Conservation (phyloP, 169 alveolate genomes). For the Eimeria necatrix region DNA sequence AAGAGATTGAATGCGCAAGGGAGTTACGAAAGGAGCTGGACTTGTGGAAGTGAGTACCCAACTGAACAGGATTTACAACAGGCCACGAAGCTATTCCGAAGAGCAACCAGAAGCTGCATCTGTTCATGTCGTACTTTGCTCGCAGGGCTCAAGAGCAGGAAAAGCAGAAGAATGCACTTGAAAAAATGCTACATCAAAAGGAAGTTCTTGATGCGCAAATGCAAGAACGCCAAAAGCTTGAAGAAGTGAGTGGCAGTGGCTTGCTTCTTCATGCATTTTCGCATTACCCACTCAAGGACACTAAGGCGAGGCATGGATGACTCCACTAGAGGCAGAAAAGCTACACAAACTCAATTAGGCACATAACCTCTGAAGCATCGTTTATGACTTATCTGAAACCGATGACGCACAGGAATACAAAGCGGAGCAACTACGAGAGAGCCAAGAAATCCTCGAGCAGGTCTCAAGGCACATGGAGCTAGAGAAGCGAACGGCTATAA, state of each 20-base stretch:
- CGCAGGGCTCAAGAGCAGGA: slow-evolving; percentile 53
- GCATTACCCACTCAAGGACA: too few species aligned
- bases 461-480: slow-evolving; percentile 57
- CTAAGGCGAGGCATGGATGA: too few species aligned
- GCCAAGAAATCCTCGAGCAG: slow-evolving; percentile 67
- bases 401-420: slow-evolving; percentile 35
- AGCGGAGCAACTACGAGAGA: slow-evolving; percentile 71
- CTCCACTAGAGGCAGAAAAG: too few species aligned
- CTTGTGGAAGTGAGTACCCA: slow-evolving; percentile 42
- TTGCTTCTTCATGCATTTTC: too few species aligned
- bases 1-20: slow-evolving; percentile 58
- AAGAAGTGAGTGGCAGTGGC: slow-evolving; percentile 51
- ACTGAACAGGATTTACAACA: not conserved
- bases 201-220: slow-evolving; percentile 73
- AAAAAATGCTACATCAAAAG: slow-evolving; percentile 67
- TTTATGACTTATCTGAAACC: not conserved
- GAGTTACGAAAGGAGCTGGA: slow-evolving; percentile 65
- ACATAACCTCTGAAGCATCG: too few species aligned
- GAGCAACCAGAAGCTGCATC: not conserved
- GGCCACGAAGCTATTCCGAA: too few species aligned
- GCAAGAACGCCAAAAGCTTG: slow-evolving; percentile 64
- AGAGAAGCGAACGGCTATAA: slow-evolving; percentile 46
- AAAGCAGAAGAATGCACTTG: slow-evolving; percentile 49
- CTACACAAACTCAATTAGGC: too few species aligned
- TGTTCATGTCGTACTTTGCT: too few species aligned